Evolutionary conservation across 352 stramenopile genomes (phyloP), one percentile per base, ranked within the genome.

Genomic region (Phytophthora aleatoria): DNA sequence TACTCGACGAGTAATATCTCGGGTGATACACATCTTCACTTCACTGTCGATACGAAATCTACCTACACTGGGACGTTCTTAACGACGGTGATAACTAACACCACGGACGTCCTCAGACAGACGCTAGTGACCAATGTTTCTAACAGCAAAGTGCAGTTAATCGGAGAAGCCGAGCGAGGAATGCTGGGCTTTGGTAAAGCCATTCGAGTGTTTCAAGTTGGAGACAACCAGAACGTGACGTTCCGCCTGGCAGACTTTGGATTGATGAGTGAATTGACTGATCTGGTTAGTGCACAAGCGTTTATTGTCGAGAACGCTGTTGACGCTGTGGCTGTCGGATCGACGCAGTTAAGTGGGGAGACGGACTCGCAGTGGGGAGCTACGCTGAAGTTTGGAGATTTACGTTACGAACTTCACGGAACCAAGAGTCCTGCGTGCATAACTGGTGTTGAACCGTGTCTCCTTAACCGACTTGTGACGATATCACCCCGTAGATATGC

Each of bases 201-300:
- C 9, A 47, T 66, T 35, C 58, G 69, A 5, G 55, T 51, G 0
- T 83, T 87, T 28, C 55, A 74, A 39, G 57, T 85, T 9, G 33
- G 15, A 4, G 74, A 87, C 12, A 72, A 85, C 51, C 65, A 84
- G 50, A 82, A 66, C 41, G 61, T 84, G 7, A 74, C 61, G 0
- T 77, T 87, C 13, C 53, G 55, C 13, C 41, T 87, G 1, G 48
- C 65, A 2, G 45, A 79, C 0, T 54, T 83, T 33, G 74, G 68
- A 0, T 48, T 85, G 4, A 69, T 69, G 39, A 61, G 48, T 5
- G 50, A 53, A 13, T 39, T 71, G 35, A 67, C 61, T 0, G 77
- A 87, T 48, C 45, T 84, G 1, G 30, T 57, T 1, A 70, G 64
- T 9, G 50, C 75, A 0, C 58, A 65, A 33, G 43, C 59, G 0